phyloP scores from a whole-genome alignment of 257 asterid genomes.

The Lavandula angustifolia region DNA sequence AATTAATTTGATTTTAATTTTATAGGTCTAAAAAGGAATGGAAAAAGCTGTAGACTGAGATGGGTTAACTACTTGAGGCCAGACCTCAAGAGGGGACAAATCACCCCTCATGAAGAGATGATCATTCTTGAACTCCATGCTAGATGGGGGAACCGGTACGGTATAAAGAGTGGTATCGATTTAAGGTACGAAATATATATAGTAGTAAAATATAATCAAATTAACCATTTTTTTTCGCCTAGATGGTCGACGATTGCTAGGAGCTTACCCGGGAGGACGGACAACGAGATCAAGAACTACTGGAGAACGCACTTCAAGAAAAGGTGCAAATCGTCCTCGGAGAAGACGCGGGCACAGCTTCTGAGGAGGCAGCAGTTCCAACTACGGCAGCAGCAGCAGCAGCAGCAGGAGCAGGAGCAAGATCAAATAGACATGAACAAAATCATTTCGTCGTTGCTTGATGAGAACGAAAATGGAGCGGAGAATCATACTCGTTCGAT shows the following conservation, averaged over 20 bases:
- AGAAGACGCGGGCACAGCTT: slow-evolving; percentile 48
- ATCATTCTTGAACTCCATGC: slow-evolving; percentile 76
- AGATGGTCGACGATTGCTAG: slow-evolving; percentile 94
- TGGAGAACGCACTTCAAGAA: slow-evolving; percentile 94
- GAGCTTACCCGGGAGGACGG: slow-evolving; percentile 80
- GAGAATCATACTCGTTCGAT: slow-evolving; percentile 34
- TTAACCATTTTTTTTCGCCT: too few relatives aligned
- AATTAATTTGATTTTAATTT: too few relatives aligned
- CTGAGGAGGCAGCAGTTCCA: slow-evolving; percentile 68
- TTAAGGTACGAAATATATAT: too few relatives aligned
- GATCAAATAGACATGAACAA: slow-evolving; percentile 46
- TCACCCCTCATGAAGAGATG: slow-evolving; percentile 81
- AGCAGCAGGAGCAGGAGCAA: slow-evolving; percentile 38
- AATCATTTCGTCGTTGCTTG: slow-evolving; percentile 44
- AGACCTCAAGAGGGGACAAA: slow-evolving; percentile 87
- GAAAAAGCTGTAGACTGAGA: slow-evolving; percentile 88
- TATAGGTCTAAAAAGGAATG: slow-evolving; percentile 84
- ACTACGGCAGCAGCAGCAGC: slow-evolving; percentile 46
- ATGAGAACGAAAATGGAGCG: slow-evolving; percentile 34
- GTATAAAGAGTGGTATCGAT: too few relatives aligned
- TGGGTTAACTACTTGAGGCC: slow-evolving; percentile 98
- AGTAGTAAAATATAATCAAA: too few relatives aligned
- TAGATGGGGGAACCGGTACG: slow-evolving; percentile 88
- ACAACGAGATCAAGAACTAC: slow-evolving; percentile 81
- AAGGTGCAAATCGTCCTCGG: slow-evolving; percentile 41